Conservation (phyloP, 345 rosid genomes). For the Carallia brachiata region DNA sequence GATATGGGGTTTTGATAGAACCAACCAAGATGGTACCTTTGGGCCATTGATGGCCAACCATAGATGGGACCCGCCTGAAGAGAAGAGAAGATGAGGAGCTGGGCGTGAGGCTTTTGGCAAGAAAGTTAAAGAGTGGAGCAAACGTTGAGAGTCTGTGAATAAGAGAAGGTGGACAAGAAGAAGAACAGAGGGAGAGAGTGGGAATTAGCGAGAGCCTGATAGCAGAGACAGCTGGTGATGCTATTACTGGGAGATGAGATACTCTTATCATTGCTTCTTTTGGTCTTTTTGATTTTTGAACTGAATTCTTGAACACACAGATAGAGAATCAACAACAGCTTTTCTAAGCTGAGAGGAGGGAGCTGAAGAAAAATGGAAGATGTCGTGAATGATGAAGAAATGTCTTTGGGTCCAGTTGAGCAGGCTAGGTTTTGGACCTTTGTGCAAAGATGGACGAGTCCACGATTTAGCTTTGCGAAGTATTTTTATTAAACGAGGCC, state of each 20-base stretch:
- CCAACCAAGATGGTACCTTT: constrained; percentile 28
- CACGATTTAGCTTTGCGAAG: too few relatives aligned
- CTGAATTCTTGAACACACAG: background rate
- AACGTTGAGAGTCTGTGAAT: constrained; percentile 33
- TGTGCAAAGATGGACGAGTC: too few relatives aligned
- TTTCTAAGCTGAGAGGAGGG: too few relatives aligned
- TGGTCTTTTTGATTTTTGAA: background rate
- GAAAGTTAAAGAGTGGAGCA: constrained; percentile 27
- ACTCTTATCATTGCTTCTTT: constrained; percentile 41
- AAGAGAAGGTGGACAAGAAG: constrained; percentile 12
- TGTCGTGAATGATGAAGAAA: too few relatives aligned
- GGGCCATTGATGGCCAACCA: constrained; percentile 21
- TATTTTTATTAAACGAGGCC: too few relatives aligned
- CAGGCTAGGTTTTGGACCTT: too few relatives aligned
- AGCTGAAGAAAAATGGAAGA: too few relatives aligned
- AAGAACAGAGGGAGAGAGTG: constrained; percentile 21
- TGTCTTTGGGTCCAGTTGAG: too few relatives aligned
- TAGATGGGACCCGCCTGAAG: constrained; percentile 14
- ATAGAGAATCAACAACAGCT: background rate
- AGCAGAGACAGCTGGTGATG: constrained; percentile 31
- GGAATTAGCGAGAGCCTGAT: constrained; percentile 42
- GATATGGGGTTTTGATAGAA: background rate
- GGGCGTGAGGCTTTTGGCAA: constrained; percentile 22
- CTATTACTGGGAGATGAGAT: constrained; percentile 24
- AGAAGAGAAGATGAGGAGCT: constrained; percentile 15